These are phyloP conservation scores for Fonsecaea erecta DNA, from an alignment of 2,329 filamentous ascomycete species.

Conservation along the genomic window DNA sequence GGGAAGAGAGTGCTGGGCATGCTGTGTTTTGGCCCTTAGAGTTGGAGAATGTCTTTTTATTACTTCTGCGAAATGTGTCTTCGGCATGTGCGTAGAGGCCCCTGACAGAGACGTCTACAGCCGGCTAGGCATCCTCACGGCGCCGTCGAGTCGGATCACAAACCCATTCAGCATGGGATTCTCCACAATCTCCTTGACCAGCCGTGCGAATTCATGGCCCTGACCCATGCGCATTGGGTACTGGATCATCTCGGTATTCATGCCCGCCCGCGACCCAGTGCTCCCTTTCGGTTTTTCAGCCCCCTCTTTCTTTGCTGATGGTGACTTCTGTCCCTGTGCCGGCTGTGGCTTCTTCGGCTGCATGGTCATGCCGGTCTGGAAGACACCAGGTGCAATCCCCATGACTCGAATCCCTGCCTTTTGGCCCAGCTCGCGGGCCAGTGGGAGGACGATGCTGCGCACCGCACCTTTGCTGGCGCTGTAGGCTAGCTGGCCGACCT, in stretches of 20 bases:
- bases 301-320: constrained; percentile 18
- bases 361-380: constrained; percentile 37
- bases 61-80: background rate
- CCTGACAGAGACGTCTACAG: constrained; percentile 23
- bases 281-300: constrained; percentile 15
- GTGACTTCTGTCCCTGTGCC: background rate
- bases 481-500: constrained; percentile 39
- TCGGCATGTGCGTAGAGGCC: background rate
- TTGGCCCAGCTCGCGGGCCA: constrained; percentile 38
- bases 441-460: constrained; percentile 36
- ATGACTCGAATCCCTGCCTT: constrained; percentile 38
- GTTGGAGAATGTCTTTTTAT: background rate
- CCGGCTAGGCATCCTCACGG: constrained; percentile 38
- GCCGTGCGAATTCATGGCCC: constrained; percentile 37
- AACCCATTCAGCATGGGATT: constrained; percentile 40
- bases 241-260: constrained; percentile 37
- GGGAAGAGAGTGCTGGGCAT: constrained; percentile 2
- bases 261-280: constrained; percentile 24
- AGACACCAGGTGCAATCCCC: constrained; percentile 38
- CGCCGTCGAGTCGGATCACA: constrained; percentile 38
- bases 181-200: constrained; percentile 37
- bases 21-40: constrained; percentile 5
- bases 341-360: constrained; percentile 14
- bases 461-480: constrained; percentile 40
- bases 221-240: constrained; percentile 37